Conservation (phyloP, 768 basidiomycete species). For the Auriscalpium orientale region DNA sequence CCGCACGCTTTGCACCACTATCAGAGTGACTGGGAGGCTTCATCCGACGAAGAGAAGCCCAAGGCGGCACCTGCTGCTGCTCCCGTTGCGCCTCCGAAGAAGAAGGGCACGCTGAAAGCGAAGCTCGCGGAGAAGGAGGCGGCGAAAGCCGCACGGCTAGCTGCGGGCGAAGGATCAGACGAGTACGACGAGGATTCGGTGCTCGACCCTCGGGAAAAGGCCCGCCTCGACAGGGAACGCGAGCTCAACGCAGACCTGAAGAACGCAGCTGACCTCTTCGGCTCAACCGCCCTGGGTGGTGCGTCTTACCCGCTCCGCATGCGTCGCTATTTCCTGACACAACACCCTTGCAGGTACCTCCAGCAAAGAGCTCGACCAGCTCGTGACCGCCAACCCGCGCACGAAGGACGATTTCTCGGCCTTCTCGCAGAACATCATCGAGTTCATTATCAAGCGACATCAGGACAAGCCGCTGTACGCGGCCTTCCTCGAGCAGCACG, state of each 20-base stretch:
- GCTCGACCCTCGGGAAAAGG: conserved; percentile 74
- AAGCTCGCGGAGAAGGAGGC: conserved; percentile 92
- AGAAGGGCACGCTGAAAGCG: conserved; percentile 87
- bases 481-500: conserved; percentile 78
- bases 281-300: conserved; percentile 62
- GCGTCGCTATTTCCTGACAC: neutral
- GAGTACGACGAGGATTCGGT: conserved; percentile 58
- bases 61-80: conserved; percentile 36
- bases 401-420: conserved; percentile 83
- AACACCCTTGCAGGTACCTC: conserved; percentile 44
- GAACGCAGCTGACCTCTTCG: conserved; percentile 77
- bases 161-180: conserved; percentile 33
- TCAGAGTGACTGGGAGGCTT: conserved; percentile 94
- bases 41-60: conserved; percentile 64
- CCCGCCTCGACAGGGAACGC: conserved; percentile 64
- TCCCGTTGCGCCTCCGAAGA: conserved; percentile 67
- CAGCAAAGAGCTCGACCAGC: conserved; percentile 56
- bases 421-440: conserved; percentile 68
- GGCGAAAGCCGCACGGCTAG: conserved; percentile 46
- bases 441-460: conserved; percentile 71
- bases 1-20: neutral
- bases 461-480: conserved; percentile 77
- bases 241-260: conserved; percentile 85
- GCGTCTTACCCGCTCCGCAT: conserved; percentile 9
- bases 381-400: conserved; percentile 74